phyloP scores from a whole-genome alignment of 495 filamentous ascomycete genomes.

The Copromyces sp. region DNA sequence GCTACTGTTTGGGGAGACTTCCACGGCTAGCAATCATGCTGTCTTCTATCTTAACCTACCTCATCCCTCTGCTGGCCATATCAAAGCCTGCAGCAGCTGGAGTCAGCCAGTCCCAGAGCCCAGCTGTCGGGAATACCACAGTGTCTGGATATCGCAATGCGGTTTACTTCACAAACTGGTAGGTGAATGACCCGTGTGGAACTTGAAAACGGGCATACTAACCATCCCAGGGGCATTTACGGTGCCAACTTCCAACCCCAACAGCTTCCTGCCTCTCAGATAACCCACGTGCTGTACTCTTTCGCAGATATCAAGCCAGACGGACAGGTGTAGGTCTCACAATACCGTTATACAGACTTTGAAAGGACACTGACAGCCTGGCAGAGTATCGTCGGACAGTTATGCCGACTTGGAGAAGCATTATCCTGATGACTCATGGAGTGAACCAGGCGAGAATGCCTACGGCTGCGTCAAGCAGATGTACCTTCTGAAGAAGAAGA shows the following conservation, averaged over 20 bases:
- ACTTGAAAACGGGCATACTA: neutral
- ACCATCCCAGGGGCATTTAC: constrained; percentile 56
- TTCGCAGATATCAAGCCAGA: constrained; percentile 76
- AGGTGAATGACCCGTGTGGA: neutral
- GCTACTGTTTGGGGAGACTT: neutral
- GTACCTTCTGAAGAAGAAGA: constrained; percentile 68
- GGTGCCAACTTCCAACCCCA: constrained; percentile 65
- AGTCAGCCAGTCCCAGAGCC: neutral
- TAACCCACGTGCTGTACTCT: constrained; percentile 80
- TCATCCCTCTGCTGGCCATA: neutral
- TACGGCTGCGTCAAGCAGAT: constrained; percentile 83
- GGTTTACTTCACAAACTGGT: constrained; percentile 41
- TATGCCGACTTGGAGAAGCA: constrained; percentile 64
- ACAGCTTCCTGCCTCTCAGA: constrained; percentile 62
- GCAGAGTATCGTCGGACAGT: constrained; percentile 39
- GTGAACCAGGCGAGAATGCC: constrained; percentile 52
- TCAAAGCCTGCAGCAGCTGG: neutral
- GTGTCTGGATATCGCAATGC: constrained; percentile 21
- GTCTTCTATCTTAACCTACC: neutral
- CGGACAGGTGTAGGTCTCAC: constrained; percentile 60
- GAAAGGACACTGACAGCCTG: neutral
- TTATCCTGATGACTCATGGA: constrained; percentile 62
- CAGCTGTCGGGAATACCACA: neutral
- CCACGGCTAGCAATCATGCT: neutral
- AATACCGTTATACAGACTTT: neutral